Evolutionary conservation across 768 basidiomycete species (phyloP), one percentile per base, ranked within the genome.

Genomic region (Cystobasidium tubakii): DNA sequence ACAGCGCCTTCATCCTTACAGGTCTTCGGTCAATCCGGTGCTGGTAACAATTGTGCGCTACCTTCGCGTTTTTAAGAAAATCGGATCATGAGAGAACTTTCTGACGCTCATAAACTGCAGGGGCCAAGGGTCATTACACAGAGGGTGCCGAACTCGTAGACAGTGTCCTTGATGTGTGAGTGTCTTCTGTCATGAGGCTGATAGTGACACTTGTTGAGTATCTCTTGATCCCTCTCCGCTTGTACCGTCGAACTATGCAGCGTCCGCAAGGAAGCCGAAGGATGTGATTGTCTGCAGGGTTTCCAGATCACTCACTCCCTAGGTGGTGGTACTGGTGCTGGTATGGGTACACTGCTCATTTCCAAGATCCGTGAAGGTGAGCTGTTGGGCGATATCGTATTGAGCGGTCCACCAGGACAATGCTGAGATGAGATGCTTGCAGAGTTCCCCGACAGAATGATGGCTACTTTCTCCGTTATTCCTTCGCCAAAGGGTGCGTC

Each of bases 241-340:
- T n/a, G n/a, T n/a, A n/a, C n/a, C n/a, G n/a, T 25, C 4, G 13
- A 29, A 27, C 21, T 25, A 60, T 60, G 15, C 57, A 60, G 57
- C 78, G 94, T 98, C 70, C 90, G 96, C 79, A 96, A 95, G 85
- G 95, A 98, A 85, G 95, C 96, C 74, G 96, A 99, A 84, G 91
- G 88, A 46, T 92, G 91, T 76, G 96, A 98, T 83, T 92, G 89
- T 82, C 89, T 98, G 42, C 96, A 98, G 83, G 96, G 95, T 76
- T 98, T 99, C 90, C 94, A 98, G 83, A 92, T 98, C 82, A 95
- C 94, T 75, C 95, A 97, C 85, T 98, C 92, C 31, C 87, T 95
- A 21, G 94, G 96, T 84, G 96, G 96, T 84, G 96, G 95, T 83
- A 99, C 96, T 78, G 96, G 96, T 84, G 92, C 96, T 78, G 96